phyloP scores from a whole-genome alignment of 2,329 filamentous ascomycete genomes.

The Dichotomopilus funicola region DNA sequence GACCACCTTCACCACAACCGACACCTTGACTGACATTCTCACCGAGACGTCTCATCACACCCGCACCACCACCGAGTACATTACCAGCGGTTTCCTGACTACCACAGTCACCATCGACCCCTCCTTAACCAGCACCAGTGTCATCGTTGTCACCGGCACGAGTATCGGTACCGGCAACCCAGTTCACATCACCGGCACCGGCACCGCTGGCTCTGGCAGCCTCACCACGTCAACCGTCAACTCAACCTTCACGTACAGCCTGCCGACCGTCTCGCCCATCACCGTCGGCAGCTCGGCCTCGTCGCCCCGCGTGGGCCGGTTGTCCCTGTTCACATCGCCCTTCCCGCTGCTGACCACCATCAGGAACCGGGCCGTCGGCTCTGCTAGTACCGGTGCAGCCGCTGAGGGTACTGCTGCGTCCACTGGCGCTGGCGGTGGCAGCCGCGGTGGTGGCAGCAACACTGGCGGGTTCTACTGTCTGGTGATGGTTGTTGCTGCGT shows the following conservation, averaged over 20 bases:
- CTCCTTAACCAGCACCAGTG: not conserved
- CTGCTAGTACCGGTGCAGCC: no score
- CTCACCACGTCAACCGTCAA: not conserved
- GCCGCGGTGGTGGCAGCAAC: not conserved
- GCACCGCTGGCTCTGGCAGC: not conserved
- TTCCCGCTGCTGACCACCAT: no score
- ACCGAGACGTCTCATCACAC: not conserved
- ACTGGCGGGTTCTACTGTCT: slow-evolving; percentile 2
- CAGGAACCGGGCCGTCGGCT: no score
- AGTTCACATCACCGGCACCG: not conserved
- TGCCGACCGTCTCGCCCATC: not conserved
- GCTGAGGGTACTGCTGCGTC: not conserved
- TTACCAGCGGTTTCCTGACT: not conserved
- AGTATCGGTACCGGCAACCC: not conserved
- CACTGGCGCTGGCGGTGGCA: not conserved
- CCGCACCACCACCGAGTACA: not conserved
- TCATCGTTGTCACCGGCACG: not conserved
- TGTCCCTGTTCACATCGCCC: no score
- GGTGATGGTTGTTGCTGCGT: not conserved
- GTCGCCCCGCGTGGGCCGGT: not conserved
- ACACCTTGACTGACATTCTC: not conserved
- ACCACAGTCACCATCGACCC: not conserved
- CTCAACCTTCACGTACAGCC: slow-evolving; percentile 8
- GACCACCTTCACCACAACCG: not conserved
- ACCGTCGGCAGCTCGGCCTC: slow-evolving; percentile 1